phyloP scores from a whole-genome alignment of 1,284 basidiomycete genomes.

The Vanrija sp. region DNA sequence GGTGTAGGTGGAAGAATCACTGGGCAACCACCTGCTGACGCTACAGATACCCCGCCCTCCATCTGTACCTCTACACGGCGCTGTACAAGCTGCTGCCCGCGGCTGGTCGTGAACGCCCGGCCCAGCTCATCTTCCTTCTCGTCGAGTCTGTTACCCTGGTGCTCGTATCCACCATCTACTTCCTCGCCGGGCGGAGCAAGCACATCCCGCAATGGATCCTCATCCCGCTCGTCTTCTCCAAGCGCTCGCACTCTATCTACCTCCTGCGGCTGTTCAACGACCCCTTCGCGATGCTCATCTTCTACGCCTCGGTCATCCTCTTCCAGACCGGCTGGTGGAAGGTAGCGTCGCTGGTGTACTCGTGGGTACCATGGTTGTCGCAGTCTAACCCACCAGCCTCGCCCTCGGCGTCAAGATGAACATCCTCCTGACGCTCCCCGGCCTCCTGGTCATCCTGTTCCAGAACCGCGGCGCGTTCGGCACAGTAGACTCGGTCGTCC shows the following conservation, averaged over 20 bases:
- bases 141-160: constrained; percentile 67
- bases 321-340: constrained; percentile 59
- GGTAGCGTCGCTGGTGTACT: constrained; percentile 24
- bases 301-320: constrained; percentile 50
- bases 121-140: constrained; percentile 71
- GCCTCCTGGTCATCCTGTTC: constrained; percentile 72
- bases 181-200: constrained; percentile 50
- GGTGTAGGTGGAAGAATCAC: constrained; percentile 60
- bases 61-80: constrained; percentile 77
- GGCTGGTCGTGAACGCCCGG: constrained; percentile 55
- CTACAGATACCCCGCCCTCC: constrained; percentile 86
- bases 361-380: constrained; percentile 53
- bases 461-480: constrained; percentile 63
- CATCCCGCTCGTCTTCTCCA: constrained; percentile 76
- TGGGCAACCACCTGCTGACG: neutral
- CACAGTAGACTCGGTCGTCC: constrained; percentile 57
- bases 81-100: constrained; percentile 58
- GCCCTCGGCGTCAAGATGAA: constrained; percentile 97
- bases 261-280: constrained; percentile 93
- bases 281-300: constrained; percentile 69
- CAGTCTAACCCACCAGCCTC: constrained; percentile 52
- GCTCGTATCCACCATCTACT: constrained; percentile 66
- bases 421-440: constrained; percentile 85
- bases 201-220: constrained; percentile 71
- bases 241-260: constrained; percentile 90